phyloP scores from a whole-genome alignment of 2,329 filamentous ascomycete species.

The Epichloe sp. region DNA sequence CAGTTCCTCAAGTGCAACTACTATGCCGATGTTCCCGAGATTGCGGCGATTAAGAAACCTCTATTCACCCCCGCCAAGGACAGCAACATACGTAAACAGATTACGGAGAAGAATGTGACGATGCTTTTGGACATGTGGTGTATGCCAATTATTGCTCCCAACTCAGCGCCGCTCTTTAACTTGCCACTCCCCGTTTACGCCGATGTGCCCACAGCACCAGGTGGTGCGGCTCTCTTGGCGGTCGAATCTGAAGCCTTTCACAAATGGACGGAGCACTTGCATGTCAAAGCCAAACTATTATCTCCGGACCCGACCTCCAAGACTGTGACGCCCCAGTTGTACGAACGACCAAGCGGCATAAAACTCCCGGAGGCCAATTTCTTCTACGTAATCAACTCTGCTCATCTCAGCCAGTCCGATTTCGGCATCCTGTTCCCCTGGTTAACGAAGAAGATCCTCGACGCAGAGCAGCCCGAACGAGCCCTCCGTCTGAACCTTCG shows the following conservation, averaged over 20 bases:
- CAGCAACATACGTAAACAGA: slow-evolving; percentile 47
- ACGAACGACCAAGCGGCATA: slow-evolving; percentile 29
- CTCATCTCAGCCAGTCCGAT: slow-evolving; percentile 72
- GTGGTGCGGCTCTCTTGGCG: slow-evolving; percentile 49
- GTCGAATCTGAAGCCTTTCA: slow-evolving; percentile 66
- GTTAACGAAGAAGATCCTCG: slow-evolving; percentile 45
- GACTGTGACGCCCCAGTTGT: slow-evolving; percentile 27
- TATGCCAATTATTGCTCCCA: slow-evolving; percentile 52
- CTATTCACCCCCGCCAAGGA: slow-evolving; percentile 46
- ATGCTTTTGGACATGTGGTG: slow-evolving; percentile 74
- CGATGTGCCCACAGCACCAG: slow-evolving; percentile 32
- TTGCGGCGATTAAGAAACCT: slow-evolving; percentile 36
- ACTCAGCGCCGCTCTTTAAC: slow-evolving; percentile 51
- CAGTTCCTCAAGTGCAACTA: slow-evolving; percentile 72
- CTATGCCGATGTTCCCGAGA: slow-evolving; percentile 40
- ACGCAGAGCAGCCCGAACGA: slow-evolving; percentile 43
- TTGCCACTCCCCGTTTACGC: slow-evolving; percentile 61
- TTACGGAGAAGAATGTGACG: slow-evolving; percentile 52
- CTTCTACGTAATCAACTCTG: slow-evolving; percentile 61
- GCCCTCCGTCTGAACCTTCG: slow-evolving; percentile 46
- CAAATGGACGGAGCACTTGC: slow-evolving; percentile 63
- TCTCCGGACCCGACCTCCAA: slow-evolving; percentile 38
- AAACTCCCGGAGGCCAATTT: slow-evolving; percentile 45
- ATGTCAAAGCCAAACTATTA: slow-evolving; percentile 52
- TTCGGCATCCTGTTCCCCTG: slow-evolving; percentile 74